A percentile compares a stretch with the other conserved stretches of the same genome.
Conservation (phyloP, 306 rosid genomes). For the Cucumis melo region DNA sequence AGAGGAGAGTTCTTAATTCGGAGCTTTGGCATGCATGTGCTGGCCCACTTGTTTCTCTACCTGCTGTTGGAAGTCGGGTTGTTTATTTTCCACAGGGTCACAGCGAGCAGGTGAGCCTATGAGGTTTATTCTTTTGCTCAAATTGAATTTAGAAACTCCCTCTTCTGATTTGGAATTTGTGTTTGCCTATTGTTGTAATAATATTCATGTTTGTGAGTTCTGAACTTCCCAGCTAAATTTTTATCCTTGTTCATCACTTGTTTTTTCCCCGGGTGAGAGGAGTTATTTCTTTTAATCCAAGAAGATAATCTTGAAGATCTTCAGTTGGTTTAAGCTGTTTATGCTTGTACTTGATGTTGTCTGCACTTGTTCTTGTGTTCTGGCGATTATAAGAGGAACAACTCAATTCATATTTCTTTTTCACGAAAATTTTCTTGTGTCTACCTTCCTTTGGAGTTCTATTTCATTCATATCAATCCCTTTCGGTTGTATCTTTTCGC, state of each 20-base stretch:
- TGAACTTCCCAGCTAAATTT: not conserved
- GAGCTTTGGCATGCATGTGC: conserved; percentile 99
- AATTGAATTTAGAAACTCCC: not conserved
- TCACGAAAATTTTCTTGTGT: not conserved
- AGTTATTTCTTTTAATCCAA: not conserved
- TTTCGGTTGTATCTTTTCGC: not conserved
- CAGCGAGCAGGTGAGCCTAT: conserved; percentile 60
- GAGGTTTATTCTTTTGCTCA: not conserved
- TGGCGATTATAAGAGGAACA: not conserved
- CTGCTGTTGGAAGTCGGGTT: conserved; percentile 80
- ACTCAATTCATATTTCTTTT: not conserved
- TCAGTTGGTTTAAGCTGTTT: not conserved
- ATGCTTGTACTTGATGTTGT: not conserved
- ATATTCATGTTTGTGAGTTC: not conserved
- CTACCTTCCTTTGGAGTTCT: not conserved
- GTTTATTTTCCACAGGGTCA: conserved; percentile 97
- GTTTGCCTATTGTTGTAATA: not conserved
- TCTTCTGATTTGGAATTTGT: not conserved
- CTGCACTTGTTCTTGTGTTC: not conserved
- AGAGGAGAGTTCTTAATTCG: conserved; percentile 72
- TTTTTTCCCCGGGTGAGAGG: not conserved
- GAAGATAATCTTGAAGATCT: not conserved
- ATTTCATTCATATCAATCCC: not conserved
- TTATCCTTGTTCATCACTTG: not conserved
- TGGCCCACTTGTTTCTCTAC: conserved; percentile 89